These are phyloP conservation scores for Mortierella sp. DNA, from an alignment of 371 early-diverging fungal species.

Conservation along the genomic window DNA sequence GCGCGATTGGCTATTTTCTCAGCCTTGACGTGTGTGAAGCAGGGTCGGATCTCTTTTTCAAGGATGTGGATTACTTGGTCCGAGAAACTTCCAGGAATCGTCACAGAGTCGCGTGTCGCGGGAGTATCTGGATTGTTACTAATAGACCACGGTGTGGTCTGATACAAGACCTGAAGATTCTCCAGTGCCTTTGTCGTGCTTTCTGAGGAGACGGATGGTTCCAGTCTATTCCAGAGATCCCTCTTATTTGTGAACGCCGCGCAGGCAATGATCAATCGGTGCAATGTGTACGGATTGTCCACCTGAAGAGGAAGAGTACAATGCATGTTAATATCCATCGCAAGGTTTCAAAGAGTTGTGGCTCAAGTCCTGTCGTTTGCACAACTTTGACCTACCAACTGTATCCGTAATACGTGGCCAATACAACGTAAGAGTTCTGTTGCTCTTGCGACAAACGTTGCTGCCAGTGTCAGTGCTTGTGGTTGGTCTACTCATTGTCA, in stretches of 20 bases:
- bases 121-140: neutral
- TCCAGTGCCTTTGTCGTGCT: constrained; percentile 9
- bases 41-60: constrained; percentile 33
- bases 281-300: constrained; percentile 37
- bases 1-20: constrained; percentile 31
- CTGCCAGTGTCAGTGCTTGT: constrained; percentile 6
- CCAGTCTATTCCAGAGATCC: constrained; percentile 34
- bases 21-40: constrained; percentile 37
- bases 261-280: constrained; percentile 33
- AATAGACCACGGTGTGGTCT: constrained; percentile 37
- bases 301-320: constrained; percentile 9
- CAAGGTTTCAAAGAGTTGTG: no score
- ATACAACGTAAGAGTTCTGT: constrained; percentile 15
- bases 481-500: constrained; percentile 13
- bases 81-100: constrained; percentile 41
- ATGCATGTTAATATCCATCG: no score
- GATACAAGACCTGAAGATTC: constrained; percentile 13
- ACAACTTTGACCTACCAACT: constrained; percentile 11
- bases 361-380: no score
- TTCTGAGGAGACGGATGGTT: neutral
- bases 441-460: constrained; percentile 14
- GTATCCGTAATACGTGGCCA: constrained; percentile 21
- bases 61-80: constrained; percentile 43
- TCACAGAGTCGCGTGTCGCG: constrained; percentile 6
- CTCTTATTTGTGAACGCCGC: constrained; percentile 43